Conservation (phyloP, 2,329 filamentous ascomycete genomes). For the Ilyonectria destructans region DNA sequence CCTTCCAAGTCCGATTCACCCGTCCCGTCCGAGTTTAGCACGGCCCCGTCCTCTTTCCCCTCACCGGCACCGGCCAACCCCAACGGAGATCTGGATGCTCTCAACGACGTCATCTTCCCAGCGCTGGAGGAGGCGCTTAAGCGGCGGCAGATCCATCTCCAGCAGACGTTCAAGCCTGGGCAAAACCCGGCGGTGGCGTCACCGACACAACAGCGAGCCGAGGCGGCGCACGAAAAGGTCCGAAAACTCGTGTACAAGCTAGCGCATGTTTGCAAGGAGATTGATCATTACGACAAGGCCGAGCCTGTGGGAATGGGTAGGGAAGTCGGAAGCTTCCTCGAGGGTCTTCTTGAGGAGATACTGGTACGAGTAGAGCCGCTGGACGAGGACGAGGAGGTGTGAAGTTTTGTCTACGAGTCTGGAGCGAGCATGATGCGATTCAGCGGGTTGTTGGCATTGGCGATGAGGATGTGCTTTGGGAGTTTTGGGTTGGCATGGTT, state of each 20-base stretch:
- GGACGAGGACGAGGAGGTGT: constrained; percentile 75
- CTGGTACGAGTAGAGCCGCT: constrained; percentile 91
- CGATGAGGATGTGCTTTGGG: constrained; percentile 23
- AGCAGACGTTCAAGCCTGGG: constrained; percentile 64
- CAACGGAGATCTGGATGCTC: constrained; percentile 84
- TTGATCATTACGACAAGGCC: constrained; percentile 89
- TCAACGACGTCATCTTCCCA: constrained; percentile 93
- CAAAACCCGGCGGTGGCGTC: constrained; percentile 63
- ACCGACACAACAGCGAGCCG: constrained; percentile 77
- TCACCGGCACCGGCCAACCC: constrained; percentile 71
- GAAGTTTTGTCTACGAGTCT: constrained; percentile 19
- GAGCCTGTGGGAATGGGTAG: constrained; percentile 95
- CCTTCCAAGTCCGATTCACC: constrained; percentile 54
- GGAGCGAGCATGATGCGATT: constrained; percentile 17
- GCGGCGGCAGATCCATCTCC: constrained; percentile 78
- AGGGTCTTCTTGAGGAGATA: constrained; percentile 94
- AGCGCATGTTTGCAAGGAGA: constrained; percentile 87
- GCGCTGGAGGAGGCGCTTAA: constrained; percentile 93
- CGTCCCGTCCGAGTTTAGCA: constrained; percentile 50
- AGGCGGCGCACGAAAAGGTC: constrained; percentile 85
- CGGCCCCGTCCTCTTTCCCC: constrained; percentile 68
- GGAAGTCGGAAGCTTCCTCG: constrained; percentile 89
- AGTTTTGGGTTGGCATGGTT: constrained; percentile 32
- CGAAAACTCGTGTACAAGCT: constrained; percentile 87
- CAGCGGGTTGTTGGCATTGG: constrained; percentile 21